Evolutionary conservation across 1,284 basidiomycete genomes (phyloP).

Genomic region (Austroboletus novae-zelandiae): DNA sequence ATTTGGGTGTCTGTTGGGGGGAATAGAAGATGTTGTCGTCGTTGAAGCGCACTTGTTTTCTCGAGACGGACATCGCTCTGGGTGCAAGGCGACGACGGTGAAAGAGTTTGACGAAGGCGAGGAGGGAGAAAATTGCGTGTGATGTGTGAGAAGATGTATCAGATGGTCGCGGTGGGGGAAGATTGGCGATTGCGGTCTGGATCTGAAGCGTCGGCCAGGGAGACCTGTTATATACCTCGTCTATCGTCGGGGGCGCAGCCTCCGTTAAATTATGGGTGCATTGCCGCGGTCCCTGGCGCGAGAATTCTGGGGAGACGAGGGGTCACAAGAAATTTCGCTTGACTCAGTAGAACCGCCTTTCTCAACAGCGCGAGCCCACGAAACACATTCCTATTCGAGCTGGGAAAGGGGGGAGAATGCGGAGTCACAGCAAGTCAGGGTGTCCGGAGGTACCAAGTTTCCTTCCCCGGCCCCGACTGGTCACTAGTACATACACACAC

Average conservation of each 20-base stretch:
- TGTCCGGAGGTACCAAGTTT: slow-evolving; percentile 21
- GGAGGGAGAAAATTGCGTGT: slow-evolving; percentile 9
- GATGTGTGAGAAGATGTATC: slow-evolving; percentile 6
- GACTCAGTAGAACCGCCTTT: slow-evolving; percentile 17
- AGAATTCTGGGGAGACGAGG: slow-evolving; percentile 7
- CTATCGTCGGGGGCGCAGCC: slow-evolving; percentile 27
- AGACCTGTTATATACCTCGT: slow-evolving; percentile 6
- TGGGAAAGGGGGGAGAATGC: not conserved
- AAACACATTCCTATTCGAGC: slow-evolving; percentile 20
- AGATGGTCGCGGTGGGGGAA: slow-evolving; percentile 8
- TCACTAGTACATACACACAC: not conserved
- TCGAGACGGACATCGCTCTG: slow-evolving; percentile 17
- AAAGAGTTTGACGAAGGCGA: slow-evolving; percentile 12
- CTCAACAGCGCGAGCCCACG: slow-evolving; percentile 1
- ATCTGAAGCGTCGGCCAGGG: slow-evolving; percentile 1
- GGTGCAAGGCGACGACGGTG: slow-evolving; percentile 5
- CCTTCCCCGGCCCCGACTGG: slow-evolving; percentile 17
- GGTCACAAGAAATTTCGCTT: slow-evolving; percentile 6
- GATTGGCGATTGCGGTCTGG: not conserved
- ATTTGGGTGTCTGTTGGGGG: slow-evolving; percentile 17
- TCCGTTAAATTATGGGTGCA: slow-evolving; percentile 20
- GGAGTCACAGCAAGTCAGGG: slow-evolving; percentile 7
- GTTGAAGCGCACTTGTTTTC: slow-evolving; percentile 47
- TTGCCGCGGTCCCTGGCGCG: slow-evolving; percentile 22
- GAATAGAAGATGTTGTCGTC: slow-evolving; percentile 45